phyloP scores from a whole-genome alignment of 176 grass and related monocot genomes.

The Aegilops longissima region DNA sequence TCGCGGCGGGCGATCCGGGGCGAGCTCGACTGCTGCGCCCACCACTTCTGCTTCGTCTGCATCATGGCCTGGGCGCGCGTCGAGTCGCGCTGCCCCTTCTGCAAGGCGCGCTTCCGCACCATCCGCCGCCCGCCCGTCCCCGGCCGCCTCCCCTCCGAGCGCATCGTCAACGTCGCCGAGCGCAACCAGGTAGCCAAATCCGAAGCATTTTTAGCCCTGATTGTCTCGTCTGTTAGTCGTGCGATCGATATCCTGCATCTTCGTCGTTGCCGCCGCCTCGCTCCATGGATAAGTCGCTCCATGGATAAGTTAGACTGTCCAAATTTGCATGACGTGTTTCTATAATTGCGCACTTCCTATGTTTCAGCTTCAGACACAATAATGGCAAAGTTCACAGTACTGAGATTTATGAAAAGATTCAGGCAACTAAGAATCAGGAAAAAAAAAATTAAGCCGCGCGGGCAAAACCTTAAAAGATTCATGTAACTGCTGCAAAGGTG shows the following conservation, averaged over 20 bases:
- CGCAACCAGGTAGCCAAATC: slow-evolving; percentile 58
- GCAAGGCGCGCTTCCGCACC: slow-evolving; percentile 64
- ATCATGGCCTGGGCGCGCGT: slow-evolving; percentile 93
- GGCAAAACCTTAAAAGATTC: neutral
- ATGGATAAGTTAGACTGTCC: neutral
- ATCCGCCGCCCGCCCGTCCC: slow-evolving; percentile 64
- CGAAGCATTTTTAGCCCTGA: neutral
- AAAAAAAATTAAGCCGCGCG: neutral
- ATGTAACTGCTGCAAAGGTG: neutral
- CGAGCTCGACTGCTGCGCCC: slow-evolving; percentile 70
- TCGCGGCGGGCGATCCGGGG: slow-evolving; percentile 45
- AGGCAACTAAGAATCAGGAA: neutral
- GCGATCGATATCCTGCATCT: neutral
- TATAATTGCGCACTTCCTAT: neutral
- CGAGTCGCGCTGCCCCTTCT: slow-evolving; percentile 84
- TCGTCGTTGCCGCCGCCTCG: neutral
- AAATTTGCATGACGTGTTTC: neutral
- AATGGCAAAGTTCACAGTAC: neutral
- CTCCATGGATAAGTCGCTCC: neutral
- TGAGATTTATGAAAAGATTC: neutral
- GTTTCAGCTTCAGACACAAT: neutral
- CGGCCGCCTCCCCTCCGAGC: slow-evolving; percentile 46
- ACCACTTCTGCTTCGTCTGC: slow-evolving; percentile 93
- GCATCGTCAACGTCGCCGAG: slow-evolving; percentile 53
- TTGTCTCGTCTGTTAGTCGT: too few species aligned